These are phyloP conservation scores for Letharia lupina DNA, from an alignment of 495 filamentous ascomycete species.

Conservation along the genomic window DNA sequence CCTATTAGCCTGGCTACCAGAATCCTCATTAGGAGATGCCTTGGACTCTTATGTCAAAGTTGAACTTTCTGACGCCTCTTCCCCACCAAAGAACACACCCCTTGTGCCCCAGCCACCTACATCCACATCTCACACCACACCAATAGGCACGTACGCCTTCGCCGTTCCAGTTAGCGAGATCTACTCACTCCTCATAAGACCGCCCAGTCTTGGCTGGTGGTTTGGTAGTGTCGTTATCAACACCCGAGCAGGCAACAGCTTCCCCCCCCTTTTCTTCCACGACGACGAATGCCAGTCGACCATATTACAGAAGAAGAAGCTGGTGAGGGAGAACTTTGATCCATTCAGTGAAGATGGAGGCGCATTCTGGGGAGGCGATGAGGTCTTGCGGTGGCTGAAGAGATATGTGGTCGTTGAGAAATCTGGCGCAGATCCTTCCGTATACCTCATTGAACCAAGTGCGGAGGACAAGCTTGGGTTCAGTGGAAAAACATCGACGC, in stretches of 20 bases:
- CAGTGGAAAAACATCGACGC: constrained; percentile 47
- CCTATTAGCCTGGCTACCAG: constrained; percentile 90
- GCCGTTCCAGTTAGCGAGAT: constrained; percentile 84
- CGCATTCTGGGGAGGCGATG: constrained; percentile 96
- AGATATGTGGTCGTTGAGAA: constrained; percentile 75
- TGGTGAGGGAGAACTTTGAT: constrained; percentile 74
- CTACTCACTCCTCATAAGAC: constrained; percentile 81
- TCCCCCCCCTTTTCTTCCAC: constrained; percentile 94
- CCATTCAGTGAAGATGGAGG: constrained; percentile 77
- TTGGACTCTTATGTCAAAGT: constrained; percentile 90
- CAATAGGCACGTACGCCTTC: constrained; percentile 81
- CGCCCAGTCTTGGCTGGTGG: constrained; percentile 96
- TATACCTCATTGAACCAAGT: constrained; percentile 84
- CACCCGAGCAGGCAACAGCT: constrained; percentile 76
- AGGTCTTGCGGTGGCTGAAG: constrained; percentile 85
- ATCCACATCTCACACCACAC: constrained; percentile 60
- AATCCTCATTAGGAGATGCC: constrained; percentile 77
- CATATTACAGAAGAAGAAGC: constrained; percentile 83
- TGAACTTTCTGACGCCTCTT: constrained; percentile 71
- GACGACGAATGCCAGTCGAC: constrained; percentile 94
- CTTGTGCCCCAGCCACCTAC: constrained; percentile 84
- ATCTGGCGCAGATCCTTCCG: constrained; percentile 72
- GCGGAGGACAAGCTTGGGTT: constrained; percentile 78
- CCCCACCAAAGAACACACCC: constrained; percentile 75
- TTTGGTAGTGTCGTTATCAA: constrained; percentile 93